Percentiles rank a stretch among this genome's conserved stretches.
Evolutionary conservation across 805 yeast species (phyloP).

Genomic region (Schizosaccharomyces cryophilus): DNA sequence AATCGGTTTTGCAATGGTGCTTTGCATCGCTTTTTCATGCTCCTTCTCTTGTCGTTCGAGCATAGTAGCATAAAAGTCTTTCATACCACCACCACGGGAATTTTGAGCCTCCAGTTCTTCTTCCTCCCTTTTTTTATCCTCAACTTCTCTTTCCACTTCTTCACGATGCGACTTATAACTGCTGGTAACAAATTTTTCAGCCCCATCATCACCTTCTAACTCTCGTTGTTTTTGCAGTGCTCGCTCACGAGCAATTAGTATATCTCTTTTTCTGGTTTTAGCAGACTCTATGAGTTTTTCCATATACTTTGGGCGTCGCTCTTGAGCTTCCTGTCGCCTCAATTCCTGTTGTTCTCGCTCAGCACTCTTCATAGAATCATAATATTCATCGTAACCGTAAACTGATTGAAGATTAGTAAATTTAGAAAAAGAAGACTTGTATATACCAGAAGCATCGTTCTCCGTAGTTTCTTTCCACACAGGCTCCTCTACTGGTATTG

Average conservation of each 20-base stretch:
- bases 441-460: background rate
- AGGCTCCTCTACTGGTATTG: background rate
- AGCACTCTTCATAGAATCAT: constrained; percentile 20
- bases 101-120: background rate
- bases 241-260: constrained; percentile 17
- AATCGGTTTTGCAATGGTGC: background rate
- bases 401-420: constrained; percentile 1
- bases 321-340: constrained; percentile 6
- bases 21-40: constrained; percentile 5
- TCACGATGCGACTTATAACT: constrained; percentile 21
- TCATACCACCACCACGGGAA: constrained; percentile 4
- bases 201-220: constrained; percentile 18
- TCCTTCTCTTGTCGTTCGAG: constrained; percentile 8
- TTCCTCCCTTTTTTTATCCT: constrained; percentile 8
- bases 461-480: background rate
- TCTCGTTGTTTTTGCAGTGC: constrained; percentile 18
- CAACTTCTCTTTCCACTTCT: constrained; percentile 10
- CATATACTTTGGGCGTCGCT: constrained; percentile 17
- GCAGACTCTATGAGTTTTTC: constrained; percentile 22
- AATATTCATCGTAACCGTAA: constrained; percentile 24
- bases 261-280: constrained; percentile 22
- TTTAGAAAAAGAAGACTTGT: background rate
- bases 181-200: constrained; percentile 23
- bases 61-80: constrained; percentile 8
- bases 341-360: constrained; percentile 1